These are phyloP conservation scores for Lipomyces orientalis DNA, from an alignment of 805 yeast species.

Conservation along the genomic window DNA sequence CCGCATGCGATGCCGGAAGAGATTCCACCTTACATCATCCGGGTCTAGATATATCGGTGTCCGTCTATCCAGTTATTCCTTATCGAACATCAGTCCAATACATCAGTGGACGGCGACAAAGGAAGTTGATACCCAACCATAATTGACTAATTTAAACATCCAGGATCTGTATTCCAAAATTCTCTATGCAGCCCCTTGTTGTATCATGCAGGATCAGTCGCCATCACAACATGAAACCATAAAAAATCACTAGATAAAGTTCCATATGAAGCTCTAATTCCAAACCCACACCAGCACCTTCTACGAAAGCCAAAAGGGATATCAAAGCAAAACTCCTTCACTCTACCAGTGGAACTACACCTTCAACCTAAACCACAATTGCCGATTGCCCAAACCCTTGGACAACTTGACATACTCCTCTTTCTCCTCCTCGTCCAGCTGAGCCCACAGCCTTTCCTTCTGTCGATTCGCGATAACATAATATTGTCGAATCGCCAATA, in stretches of 20 bases:
- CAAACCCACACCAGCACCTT: not conserved
- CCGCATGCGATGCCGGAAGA: too few relatives aligned
- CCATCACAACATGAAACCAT: not conserved
- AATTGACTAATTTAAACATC: too few relatives aligned
- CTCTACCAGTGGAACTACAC: not conserved
- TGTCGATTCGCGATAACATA: constrained; percentile 43
- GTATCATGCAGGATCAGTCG: too few relatives aligned
- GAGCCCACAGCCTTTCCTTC: constrained; percentile 58
- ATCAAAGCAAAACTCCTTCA: not conserved
- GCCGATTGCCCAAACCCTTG: constrained; percentile 60
- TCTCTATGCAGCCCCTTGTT: too few relatives aligned
- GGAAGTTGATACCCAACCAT: too few relatives aligned
- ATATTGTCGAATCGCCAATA: constrained; percentile 42
- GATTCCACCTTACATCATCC: too few relatives aligned
- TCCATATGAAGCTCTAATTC: not conserved
- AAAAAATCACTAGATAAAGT: not conserved
- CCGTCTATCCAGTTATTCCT: too few relatives aligned
- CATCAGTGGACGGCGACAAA: too few relatives aligned
- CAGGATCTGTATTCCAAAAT: too few relatives aligned
- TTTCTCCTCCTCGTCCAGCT: constrained; percentile 55
- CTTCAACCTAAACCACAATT: constrained; percentile 54
- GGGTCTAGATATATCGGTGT: too few relatives aligned
- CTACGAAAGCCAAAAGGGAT: not conserved
- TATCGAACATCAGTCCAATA: too few relatives aligned
- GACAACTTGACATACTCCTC: constrained; percentile 54